Conservation (phyloP, 2,329 filamentous ascomycete species). For the Aspergillus versicolor region DNA sequence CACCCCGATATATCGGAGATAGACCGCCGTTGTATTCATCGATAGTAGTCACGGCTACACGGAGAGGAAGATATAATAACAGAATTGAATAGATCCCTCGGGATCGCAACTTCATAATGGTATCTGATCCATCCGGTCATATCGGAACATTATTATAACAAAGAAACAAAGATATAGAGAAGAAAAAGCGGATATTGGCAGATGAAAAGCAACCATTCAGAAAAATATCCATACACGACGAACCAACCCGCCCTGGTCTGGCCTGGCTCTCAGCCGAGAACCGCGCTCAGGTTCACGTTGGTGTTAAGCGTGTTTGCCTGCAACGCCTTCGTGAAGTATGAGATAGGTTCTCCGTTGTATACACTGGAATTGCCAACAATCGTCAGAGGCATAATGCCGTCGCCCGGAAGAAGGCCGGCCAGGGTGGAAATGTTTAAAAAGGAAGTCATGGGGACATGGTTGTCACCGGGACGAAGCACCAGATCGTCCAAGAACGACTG, state of each 20-base stretch:
- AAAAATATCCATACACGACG: neutral
- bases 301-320: conserved; percentile 46
- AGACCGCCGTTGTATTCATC: neutral
- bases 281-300: conserved; percentile 39
- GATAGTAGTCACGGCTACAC: neutral
- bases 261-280: neutral
- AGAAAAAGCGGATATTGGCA: neutral
- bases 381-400: conserved; percentile 49
- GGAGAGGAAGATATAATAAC: neutral
- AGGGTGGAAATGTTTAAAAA: conserved; percentile 47
- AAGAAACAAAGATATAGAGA: neutral
- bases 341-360: conserved; percentile 50
- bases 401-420: conserved; percentile 24
- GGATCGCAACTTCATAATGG: conserved; percentile 6
- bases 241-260: neutral
- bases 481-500: conserved; percentile 52
- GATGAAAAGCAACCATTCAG: neutral
- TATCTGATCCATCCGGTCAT: conserved; percentile 3
- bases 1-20: neutral
- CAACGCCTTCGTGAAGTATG: conserved; percentile 56
- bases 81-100: conserved; percentile 1
- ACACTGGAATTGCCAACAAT: conserved; percentile 52
- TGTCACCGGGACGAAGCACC: conserved; percentile 54
- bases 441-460: conserved; percentile 51
- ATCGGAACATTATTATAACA: conserved; percentile 1